Conservation (phyloP, 179 eudicot species). For the Beta corolliflora region DNA sequence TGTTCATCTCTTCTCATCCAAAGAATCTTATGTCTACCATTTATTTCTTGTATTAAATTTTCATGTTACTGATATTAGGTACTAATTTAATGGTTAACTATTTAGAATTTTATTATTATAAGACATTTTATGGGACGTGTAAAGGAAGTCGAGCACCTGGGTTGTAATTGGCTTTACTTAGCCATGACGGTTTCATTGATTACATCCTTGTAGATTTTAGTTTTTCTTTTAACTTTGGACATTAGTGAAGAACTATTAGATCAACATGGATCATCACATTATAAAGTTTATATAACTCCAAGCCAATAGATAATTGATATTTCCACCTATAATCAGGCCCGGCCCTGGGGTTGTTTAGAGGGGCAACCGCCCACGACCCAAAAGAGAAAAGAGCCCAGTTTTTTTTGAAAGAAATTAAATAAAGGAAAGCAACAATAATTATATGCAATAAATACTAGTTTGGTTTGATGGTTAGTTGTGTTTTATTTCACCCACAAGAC, state of each 20-base stretch:
- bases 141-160: neutral
- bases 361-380: no score
- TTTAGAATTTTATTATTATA: neutral
- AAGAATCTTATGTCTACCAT: neutral
- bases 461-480: no score
- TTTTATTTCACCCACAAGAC: no score
- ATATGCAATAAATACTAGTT: no score
- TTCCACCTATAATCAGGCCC: no score
- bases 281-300: neutral
- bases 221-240: neutral
- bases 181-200: conserved; percentile 18
- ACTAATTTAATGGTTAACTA: neutral
- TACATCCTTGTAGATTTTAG: neutral
- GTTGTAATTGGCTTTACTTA: conserved; percentile 21
- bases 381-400: no score
- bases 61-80: neutral
- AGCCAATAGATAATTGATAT: no score
- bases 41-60: neutral
- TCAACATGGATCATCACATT: neutral
- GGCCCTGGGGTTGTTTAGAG: no score
- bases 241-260: neutral
- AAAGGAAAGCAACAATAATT: no score
- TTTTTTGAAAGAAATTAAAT: no score
- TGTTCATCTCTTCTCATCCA: neutral
- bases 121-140: conserved; percentile 13